These are phyloP conservation scores for Endoconidiophora laricicola DNA, from an alignment of 2,329 filamentous ascomycete genomes.

Conservation along the genomic window DNA sequence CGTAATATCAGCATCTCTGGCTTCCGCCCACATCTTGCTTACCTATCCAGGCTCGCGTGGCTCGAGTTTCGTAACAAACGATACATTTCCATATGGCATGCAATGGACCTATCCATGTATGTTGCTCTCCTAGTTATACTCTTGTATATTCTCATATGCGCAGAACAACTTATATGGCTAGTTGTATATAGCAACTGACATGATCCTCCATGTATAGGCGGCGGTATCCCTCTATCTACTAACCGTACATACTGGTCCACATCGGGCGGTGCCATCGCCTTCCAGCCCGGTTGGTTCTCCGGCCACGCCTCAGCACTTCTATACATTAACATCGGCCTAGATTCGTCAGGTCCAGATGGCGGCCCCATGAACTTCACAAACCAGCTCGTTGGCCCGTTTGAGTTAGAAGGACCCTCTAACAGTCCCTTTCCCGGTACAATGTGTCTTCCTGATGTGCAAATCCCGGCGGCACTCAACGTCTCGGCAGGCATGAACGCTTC, in stretches of 20 bases:
- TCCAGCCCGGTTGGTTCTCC: slow-evolving; percentile 79
- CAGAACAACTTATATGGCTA: background rate
- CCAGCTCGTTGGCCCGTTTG: slow-evolving; percentile 54
- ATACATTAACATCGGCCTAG: slow-evolving; percentile 70
- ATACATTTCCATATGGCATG: slow-evolving; percentile 49
- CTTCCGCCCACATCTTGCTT: slow-evolving; percentile 36
- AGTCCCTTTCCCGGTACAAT: slow-evolving; percentile 59
- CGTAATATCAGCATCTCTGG: slow-evolving; percentile 8
- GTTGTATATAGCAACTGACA: slow-evolving; percentile 2
- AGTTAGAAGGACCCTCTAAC: slow-evolving; percentile 57
- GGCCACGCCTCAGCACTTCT: slow-evolving; percentile 61
- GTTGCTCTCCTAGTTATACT: slow-evolving; percentile 17
- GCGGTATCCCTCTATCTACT: slow-evolving; percentile 51
- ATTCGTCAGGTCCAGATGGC: slow-evolving; percentile 35
- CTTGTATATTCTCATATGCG: background rate
- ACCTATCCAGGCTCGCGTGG: slow-evolving; percentile 51
- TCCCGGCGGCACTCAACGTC: slow-evolving; percentile 42
- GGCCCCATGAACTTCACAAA: slow-evolving; percentile 31
- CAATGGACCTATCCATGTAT: slow-evolving; percentile 58
- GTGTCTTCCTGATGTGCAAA: slow-evolving; percentile 63
- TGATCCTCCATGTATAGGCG: slow-evolving; percentile 35
- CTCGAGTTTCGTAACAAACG: slow-evolving; percentile 46
- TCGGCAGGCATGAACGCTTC: slow-evolving; percentile 62
- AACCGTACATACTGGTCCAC: slow-evolving; percentile 76
- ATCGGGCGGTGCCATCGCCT: slow-evolving; percentile 53